Base-by-base conservation (phyloP, 768 basidiomycete species). In the Symmetrospora coprosmae region DNA sequence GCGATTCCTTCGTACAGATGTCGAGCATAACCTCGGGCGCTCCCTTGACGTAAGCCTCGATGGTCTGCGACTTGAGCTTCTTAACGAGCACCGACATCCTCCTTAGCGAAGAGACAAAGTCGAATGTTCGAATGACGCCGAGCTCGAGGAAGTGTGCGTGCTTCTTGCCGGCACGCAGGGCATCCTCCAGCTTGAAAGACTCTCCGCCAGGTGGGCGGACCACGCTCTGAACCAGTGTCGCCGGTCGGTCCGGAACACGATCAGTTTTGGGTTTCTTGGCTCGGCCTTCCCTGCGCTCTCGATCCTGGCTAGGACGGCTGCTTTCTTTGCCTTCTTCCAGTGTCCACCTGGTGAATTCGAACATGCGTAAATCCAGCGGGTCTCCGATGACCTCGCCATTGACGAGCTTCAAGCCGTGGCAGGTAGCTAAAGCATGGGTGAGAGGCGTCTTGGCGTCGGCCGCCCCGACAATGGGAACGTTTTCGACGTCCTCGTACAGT, bases 41-140 rank as follows among this genome's bases (percentile, higher is more conserved):
- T n/a, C 94, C 94, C 71, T 99, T 99, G 67, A 91, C 90, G 70
- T 97, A 97, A 11, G 96, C 78, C 71, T 99, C 94, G 89, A 99
- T 96, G 71, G 86, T 88, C 52, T 74, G 81, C 65, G 91, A 91
- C 72, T 85, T 94, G 52, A 99, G 78, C 50, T 88, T 79, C 72
- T 96, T 99, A 67, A 96, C 92, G 51, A 99, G 81, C 27, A 99
- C 94, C 64, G 91, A 94, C 92, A 99, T 99, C 50, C 94, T 77
- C 27, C 94, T 80, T 21, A 97, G 77, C 3, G 85, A 77, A 7
- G 92, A 94, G 1, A 92, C 87, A 70, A 99, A 99, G 69, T 99
- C 94, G 68, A 92, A 99, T 2, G 85, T 87, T 39, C 91, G 79
- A 43, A 99, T 88, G 19, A 97, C 92, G 38, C 94, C 94, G 52